phyloP scores from a whole-genome alignment of 306 rosid genomes.

The Cicer pinnatifidum region DNA sequence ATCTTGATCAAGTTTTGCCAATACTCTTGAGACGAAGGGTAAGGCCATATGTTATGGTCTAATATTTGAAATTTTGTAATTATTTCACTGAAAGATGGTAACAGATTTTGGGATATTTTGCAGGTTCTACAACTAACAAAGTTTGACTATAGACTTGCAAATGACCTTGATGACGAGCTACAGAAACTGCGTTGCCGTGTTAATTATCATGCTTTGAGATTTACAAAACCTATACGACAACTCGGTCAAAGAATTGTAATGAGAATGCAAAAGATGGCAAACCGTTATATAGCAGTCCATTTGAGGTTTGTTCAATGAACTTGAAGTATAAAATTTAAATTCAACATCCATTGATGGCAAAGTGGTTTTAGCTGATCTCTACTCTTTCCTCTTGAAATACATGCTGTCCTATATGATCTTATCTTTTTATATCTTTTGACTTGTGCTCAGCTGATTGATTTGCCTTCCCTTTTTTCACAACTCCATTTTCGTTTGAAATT shows the following conservation, averaged over 20 bases:
- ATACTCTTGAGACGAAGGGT: slow-evolving; percentile 89
- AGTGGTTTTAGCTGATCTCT: slow-evolving; percentile 30
- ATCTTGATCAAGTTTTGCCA: slow-evolving; percentile 95
- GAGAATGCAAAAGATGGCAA: slow-evolving; percentile 81
- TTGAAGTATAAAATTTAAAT: slow-evolving; percentile 31
- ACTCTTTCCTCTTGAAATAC: slow-evolving; percentile 11
- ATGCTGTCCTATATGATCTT: background rate
- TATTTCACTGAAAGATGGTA: slow-evolving; percentile 12
- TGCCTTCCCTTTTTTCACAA: slow-evolving; percentile 29
- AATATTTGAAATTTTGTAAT: slow-evolving; percentile 16
- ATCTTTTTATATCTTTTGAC: slow-evolving; percentile 31
- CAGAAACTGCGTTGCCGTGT: slow-evolving; percentile 94
- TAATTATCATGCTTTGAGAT: slow-evolving; percentile 89
- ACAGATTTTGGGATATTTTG: slow-evolving; percentile 42
- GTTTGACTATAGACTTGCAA: slow-evolving; percentile 96
- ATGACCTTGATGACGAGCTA: slow-evolving; percentile 81
- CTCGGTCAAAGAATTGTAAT: slow-evolving; percentile 75
- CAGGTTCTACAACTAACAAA: slow-evolving; percentile 96
- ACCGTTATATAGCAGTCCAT: slow-evolving; percentile 86
- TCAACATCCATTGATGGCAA: slow-evolving; percentile 40
- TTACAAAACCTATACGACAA: slow-evolving; percentile 82
- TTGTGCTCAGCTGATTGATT: slow-evolving; percentile 36
- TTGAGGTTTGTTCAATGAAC: slow-evolving; percentile 70
- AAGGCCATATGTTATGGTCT: slow-evolving; percentile 42
- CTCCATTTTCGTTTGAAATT: slow-evolving; percentile 21